Percentiles rank a stretch among this genome's conserved stretches.
These are phyloP conservation scores for Trichosporon inkin DNA, from an alignment of 1,284 basidiomycete genomes.

Conservation along the genomic window DNA sequence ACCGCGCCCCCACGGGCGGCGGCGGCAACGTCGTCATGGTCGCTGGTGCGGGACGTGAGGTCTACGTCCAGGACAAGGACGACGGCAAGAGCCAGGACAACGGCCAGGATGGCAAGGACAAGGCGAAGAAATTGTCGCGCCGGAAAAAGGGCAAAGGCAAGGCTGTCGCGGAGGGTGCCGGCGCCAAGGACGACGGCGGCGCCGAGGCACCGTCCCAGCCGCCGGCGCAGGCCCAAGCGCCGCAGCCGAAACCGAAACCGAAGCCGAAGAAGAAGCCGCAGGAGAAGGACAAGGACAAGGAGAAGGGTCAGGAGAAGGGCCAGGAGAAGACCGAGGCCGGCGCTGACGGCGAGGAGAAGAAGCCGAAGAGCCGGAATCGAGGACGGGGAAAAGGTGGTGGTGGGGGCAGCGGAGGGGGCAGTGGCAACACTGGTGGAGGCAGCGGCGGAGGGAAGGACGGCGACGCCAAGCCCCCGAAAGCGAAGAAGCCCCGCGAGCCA, in stretches of 20 bases:
- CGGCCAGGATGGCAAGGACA: slow-evolving; percentile 12
- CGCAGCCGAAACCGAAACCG: slow-evolving; percentile 8
- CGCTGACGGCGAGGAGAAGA: not conserved
- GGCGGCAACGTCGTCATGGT: slow-evolving; percentile 30
- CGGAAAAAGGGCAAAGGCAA: slow-evolving; percentile 20
- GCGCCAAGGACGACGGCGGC: slow-evolving; percentile 7
- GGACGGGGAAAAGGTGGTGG: not conserved
- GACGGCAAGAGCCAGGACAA: slow-evolving; percentile 19
- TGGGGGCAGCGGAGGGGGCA: not conserved
- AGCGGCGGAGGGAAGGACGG: not conserved
- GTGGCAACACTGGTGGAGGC: not conserved
- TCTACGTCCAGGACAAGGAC: slow-evolving; percentile 26
- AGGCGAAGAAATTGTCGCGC: slow-evolving; percentile 14
- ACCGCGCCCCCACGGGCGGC: slow-evolving; percentile 26
- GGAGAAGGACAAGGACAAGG: slow-evolving; percentile 14
- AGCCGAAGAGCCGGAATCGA: slow-evolving; percentile 7
- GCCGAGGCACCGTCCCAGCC: not conserved
- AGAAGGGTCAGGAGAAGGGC: slow-evolving; percentile 8
- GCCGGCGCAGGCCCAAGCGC: slow-evolving; percentile 3
- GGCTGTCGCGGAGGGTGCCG: slow-evolving; percentile 10
- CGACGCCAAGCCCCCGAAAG: not conserved
- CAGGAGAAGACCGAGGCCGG: slow-evolving; percentile 4
- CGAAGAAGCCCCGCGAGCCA: not conserved
- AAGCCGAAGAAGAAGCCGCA: slow-evolving; percentile 15
- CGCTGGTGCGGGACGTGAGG: slow-evolving; percentile 43